Evolutionary conservation across 805 yeast genomes (phyloP).

Genomic region (Brettanomyces bruxellensis): DNA sequence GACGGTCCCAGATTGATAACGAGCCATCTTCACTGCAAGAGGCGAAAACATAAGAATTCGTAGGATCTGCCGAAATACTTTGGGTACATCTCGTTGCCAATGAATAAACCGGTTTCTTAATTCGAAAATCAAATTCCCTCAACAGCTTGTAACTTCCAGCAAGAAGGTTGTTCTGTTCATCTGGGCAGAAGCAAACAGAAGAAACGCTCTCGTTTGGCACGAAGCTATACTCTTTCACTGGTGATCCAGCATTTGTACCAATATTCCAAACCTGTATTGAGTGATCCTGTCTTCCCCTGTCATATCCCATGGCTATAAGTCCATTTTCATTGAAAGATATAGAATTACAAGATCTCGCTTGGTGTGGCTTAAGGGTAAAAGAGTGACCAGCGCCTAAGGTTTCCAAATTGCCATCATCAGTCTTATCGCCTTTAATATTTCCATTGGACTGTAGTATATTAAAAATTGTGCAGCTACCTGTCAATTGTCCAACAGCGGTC

Average conservation of each 20-base stretch:
- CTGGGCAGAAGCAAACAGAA: constrained; percentile 59
- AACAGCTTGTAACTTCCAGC: constrained; percentile 72
- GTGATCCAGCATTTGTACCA: neutral
- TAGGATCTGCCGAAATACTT: constrained; percentile 62
- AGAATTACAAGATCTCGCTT: constrained; percentile 66
- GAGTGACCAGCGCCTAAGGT: constrained; percentile 17
- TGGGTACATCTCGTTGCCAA: constrained; percentile 66
- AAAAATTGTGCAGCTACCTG: constrained; percentile 56
- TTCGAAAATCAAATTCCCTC: constrained; percentile 68
- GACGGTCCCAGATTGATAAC: constrained; percentile 71
- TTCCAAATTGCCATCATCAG: no score
- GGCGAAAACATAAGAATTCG: constrained; percentile 56
- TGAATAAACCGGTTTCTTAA: constrained; percentile 58
- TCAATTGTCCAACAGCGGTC: constrained; percentile 65
- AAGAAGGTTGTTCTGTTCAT: constrained; percentile 43
- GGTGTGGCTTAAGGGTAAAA: constrained; percentile 47
- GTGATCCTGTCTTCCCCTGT: constrained; percentile 66
- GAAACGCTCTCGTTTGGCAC: constrained; percentile 68
- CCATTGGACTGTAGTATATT: constrained; percentile 37
- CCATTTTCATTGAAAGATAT: constrained; percentile 59
- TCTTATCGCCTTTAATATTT: neutral
- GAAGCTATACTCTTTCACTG: constrained; percentile 40
- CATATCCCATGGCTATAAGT: constrained; percentile 69
- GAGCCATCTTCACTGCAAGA: constrained; percentile 81
- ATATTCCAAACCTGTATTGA: constrained; percentile 78